Evolutionary conservation across 2,329 filamentous ascomycete genomes (phyloP).

Genomic region (Ophidiomyces ophidiicola): DNA sequence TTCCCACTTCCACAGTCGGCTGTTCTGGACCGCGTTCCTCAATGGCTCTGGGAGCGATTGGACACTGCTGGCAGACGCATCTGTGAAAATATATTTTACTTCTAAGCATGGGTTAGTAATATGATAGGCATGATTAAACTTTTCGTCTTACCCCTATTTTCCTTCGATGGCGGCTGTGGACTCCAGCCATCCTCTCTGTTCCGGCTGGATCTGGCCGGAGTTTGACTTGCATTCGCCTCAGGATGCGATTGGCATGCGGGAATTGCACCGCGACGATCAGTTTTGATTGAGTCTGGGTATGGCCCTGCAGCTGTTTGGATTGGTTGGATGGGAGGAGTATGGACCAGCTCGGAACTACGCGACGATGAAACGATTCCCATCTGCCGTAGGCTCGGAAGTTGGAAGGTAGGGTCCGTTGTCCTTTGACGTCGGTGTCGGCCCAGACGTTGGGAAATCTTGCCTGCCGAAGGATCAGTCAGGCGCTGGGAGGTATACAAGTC

Average conservation of each 20-base stretch:
- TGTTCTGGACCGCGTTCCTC: conserved; percentile 7
- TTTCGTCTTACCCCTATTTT: background rate
- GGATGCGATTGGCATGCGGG: background rate
- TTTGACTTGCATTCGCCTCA: background rate
- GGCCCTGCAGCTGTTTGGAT: background rate
- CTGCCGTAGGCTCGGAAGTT: background rate
- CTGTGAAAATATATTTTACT: conserved; percentile 11
- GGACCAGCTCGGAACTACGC: background rate
- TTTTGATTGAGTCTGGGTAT: too few species aligned
- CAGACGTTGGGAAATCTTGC: too few species aligned
- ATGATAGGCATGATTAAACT: background rate
- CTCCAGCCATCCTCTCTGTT: background rate
- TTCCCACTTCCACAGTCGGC: conserved; percentile 9
- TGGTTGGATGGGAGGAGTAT: background rate
- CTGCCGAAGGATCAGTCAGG: too few species aligned
- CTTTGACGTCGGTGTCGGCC: too few species aligned
- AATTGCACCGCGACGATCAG: too few species aligned
- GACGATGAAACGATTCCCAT: background rate
- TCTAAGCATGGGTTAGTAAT: conserved; percentile 1
- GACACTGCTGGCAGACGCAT: conserved; percentile 6
- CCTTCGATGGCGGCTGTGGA: background rate
- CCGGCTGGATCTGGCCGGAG: background rate
- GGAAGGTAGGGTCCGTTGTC: too few species aligned
- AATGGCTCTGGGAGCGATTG: conserved; percentile 6
- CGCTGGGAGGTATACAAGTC: too few species aligned